Evolutionary conservation across 176 grass and related monocot genomes (phyloP), one percentile per base, ranked within the genome.

Genomic region (Puya raimondii): DNA sequence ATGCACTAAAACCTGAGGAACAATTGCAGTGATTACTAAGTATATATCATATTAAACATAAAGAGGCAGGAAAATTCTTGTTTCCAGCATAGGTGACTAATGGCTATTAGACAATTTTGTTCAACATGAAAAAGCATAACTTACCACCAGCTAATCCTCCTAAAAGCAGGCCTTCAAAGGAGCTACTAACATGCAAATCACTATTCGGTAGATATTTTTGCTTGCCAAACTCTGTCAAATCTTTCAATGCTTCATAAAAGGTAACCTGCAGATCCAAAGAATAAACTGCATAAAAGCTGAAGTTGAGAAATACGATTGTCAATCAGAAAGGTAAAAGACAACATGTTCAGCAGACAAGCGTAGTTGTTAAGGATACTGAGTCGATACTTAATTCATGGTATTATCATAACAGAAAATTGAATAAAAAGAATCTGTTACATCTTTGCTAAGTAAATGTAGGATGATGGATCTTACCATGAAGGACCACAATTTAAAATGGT

Each of bases 191-290:
- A 59, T 84, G 79, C 57, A 97, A 70, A 76, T 81, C 78, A 79
- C 68, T 79, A 74, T 88, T 72, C 11, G 73, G 76, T 13, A 80
- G 75, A 90, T 90, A 90, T 50, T 64, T 90, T 26, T 47, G 81
- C 85, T 82, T 92, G 47, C 82, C 89, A 77, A 87, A 81, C 13
- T 78, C 78, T 7, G 75, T 82, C 53, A 83, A 33, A 49, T 93
- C 80, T 77, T 90, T 93, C 82, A 99, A 47, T 72, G 78, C 89
- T 85, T 93, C 94, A 64, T 99, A 93, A 75, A 99, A 90, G 47
- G 86, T 99, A 67, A 99, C 89, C 94, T 91, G 72, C 49, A 78
- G 51, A 80, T 68, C 2, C n/a, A 88, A 76, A 85, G 57, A 56
- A 65, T 69, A 21, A 61, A 17, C 21, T 65, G 33, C 64, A 50